These are phyloP conservation scores for Coemansia guatemalensis DNA, from an alignment of 192 early-diverging fungal species.

Conservation along the genomic window DNA sequence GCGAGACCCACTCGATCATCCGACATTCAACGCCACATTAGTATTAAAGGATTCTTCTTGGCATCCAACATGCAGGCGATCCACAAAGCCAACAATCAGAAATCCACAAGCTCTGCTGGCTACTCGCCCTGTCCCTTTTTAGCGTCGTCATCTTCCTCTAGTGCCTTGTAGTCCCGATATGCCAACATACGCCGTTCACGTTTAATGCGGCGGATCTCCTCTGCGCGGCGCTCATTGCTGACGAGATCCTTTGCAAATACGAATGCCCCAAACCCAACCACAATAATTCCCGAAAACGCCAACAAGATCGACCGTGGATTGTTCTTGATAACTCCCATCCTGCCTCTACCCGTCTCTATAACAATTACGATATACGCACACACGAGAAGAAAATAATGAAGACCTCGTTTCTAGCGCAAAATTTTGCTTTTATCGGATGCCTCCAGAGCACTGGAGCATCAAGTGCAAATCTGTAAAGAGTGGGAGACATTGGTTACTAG, in stretches of 20 bases:
- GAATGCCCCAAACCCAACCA: conserved; percentile 37
- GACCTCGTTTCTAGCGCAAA: too few species aligned
- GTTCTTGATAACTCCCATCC: conserved; percentile 49
- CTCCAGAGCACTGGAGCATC: neutral
- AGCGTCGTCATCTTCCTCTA: conserved; percentile 8
- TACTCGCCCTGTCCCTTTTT: neutral
- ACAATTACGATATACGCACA: neutral
- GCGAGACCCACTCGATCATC: too few species aligned
- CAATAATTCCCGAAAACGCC: conserved; percentile 40
- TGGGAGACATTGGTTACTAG: neutral
- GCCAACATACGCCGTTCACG: conserved; percentile 34
- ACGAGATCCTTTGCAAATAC: conserved; percentile 46
- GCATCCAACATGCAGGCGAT: too few species aligned
- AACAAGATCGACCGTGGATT: conserved; percentile 46
- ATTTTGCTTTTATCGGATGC: neutral
- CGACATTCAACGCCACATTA: too few species aligned
- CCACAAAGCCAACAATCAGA: neutral
- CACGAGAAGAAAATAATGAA: conserved; percentile 4
- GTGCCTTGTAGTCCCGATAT: conserved; percentile 22
- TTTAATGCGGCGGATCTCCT: conserved; percentile 51
- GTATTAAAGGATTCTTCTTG: too few species aligned
- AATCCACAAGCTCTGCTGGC: neutral
- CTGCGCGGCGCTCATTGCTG: conserved; percentile 44
- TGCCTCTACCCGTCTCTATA: neutral
- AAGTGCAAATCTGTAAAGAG: neutral